phyloP scores from a whole-genome alignment of 1,284 basidiomycete species.

The Ustilago trichophora region DNA sequence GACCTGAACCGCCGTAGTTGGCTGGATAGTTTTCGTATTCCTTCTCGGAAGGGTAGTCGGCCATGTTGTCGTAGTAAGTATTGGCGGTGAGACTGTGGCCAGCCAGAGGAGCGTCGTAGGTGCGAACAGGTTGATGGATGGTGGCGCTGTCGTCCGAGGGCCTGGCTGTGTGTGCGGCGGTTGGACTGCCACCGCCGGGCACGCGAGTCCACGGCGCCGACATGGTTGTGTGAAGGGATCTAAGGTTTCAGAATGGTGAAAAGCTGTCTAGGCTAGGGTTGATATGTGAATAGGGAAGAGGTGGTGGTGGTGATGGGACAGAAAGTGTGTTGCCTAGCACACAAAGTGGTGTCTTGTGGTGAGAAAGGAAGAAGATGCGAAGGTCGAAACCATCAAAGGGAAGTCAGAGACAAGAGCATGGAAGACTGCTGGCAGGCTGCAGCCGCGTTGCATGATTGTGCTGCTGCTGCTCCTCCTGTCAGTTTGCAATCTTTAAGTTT shows the following conservation, averaged over 20 bases:
- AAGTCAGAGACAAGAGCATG: too few relatives aligned
- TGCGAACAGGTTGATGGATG: slow-evolving; percentile 14
- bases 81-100: slow-evolving; percentile 18
- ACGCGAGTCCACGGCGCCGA: slow-evolving; percentile 42
- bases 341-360: too few relatives aligned
- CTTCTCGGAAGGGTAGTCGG: slow-evolving; percentile 36
- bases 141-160: slow-evolving; percentile 30
- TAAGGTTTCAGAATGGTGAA: too few relatives aligned
- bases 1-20: slow-evolving; percentile 31
- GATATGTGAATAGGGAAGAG: too few relatives aligned
- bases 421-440: too few relatives aligned
- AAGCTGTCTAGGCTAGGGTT: too few relatives aligned
- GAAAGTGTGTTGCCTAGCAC: too few relatives aligned
- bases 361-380: too few relatives aligned
- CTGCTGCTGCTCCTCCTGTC: not conserved
- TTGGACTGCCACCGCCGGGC: slow-evolving; percentile 17
- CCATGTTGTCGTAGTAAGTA: slow-evolving; percentile 29
- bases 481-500: too few relatives aligned
- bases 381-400: too few relatives aligned
- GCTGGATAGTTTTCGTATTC: slow-evolving; percentile 26
- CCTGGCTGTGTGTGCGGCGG: not conserved
- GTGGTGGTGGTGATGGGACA: too few relatives aligned
- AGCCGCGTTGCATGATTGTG: slow-evolving; percentile 12
- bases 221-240: too few relatives aligned
- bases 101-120: slow-evolving; percentile 34